These are phyloP conservation scores for Adansonia grandidieri DNA, from an alignment of 441 rosid genomes.

Conservation along the genomic window DNA sequence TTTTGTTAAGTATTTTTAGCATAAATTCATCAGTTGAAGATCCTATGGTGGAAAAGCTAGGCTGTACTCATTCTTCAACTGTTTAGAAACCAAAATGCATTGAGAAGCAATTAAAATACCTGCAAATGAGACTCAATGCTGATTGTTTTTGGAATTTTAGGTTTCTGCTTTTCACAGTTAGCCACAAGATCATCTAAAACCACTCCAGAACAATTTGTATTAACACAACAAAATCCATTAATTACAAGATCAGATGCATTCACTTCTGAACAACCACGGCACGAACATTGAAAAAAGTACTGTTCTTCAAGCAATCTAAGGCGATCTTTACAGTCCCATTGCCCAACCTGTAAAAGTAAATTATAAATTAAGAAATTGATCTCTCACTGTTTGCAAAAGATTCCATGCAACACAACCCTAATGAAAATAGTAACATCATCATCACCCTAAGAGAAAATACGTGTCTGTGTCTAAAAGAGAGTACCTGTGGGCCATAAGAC, in stretches of 20 bases:
- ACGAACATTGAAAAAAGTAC: constrained; percentile 72
- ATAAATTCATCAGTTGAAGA: background rate
- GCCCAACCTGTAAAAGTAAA: constrained; percentile 67
- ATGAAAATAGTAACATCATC: constrained; percentile 18
- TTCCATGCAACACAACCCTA: background rate
- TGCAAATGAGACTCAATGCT: constrained; percentile 40
- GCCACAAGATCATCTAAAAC: constrained; percentile 52
- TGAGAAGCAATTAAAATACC: constrained; percentile 44
- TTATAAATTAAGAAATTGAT: constrained; percentile 9
- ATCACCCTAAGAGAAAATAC: background rate
- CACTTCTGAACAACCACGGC: constrained; percentile 67
- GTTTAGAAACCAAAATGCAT: constrained; percentile 19
- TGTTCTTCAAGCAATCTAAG: constrained; percentile 68
- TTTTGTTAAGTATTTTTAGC: background rate
- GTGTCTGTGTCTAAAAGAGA: background rate
- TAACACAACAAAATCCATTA: constrained; percentile 65
- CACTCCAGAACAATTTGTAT: constrained; percentile 63
- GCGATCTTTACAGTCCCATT: constrained; percentile 73
- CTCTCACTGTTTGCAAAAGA: background rate
- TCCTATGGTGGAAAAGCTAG: constrained; percentile 17
- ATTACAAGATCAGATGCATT: constrained; percentile 73
- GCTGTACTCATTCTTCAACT: constrained; percentile 7
- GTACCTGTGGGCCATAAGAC: constrained; percentile 91
- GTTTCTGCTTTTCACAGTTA: constrained; percentile 46
- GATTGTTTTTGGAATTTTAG: constrained; percentile 34